A percentile compares a stretch with the other conserved stretches of the same genome.
Conservation (phyloP, 768 basidiomycete genomes). For the Kwoniella europaea region DNA sequence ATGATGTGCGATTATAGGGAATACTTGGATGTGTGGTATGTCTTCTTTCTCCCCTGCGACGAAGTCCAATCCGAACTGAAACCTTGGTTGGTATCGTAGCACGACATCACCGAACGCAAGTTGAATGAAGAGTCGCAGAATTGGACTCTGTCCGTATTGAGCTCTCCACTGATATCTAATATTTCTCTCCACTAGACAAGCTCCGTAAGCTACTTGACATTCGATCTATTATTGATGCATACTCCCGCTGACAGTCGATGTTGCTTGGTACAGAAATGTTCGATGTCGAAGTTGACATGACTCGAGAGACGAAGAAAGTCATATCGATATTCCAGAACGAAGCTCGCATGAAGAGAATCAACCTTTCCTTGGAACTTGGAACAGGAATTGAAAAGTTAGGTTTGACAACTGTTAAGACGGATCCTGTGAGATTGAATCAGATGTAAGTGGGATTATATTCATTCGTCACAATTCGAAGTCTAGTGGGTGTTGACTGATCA, state of each 20-base stretch:
- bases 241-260: too few species aligned
- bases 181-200: conserved; percentile 35
- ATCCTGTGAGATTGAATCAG: conserved; percentile 60
- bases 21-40: conserved; percentile 36
- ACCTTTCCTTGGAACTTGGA: conserved; percentile 54
- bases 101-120: conserved; percentile 54
- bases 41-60: neutral
- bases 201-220: conserved; percentile 31
- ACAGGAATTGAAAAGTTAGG: conserved; percentile 50
- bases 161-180: conserved; percentile 13
- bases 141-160: too few species aligned
- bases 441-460: conserved; percentile 34
- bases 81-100: conserved; percentile 14
- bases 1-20: conserved; percentile 14
- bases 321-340: conserved; percentile 59
- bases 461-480: too few species aligned
- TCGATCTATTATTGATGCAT: too few species aligned
- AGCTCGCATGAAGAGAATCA: conserved; percentile 59
- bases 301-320: conserved; percentile 53
- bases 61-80: neutral
- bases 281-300: conserved; percentile 53
- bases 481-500: too few species aligned
- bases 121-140: conserved; percentile 53
- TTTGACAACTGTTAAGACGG: conserved; percentile 55
- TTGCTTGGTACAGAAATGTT: conserved; percentile 48